Conservation (phyloP, 495 filamentous ascomycete species). For the Trichoderma asperelloides region DNA sequence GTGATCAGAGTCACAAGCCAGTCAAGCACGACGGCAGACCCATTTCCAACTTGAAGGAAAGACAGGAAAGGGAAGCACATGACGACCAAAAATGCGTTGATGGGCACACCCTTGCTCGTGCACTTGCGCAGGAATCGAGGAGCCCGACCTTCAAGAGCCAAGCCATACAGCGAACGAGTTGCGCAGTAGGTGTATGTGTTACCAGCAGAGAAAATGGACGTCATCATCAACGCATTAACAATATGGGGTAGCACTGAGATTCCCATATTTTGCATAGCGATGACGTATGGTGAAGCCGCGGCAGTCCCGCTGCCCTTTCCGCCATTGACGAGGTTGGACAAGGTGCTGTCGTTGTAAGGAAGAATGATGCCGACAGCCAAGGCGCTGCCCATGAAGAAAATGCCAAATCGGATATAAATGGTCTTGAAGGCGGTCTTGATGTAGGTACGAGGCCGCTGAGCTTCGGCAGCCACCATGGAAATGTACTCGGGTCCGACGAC, state of each 20-base stretch:
- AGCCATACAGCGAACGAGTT: constrained; percentile 55
- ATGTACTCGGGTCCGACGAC: constrained; percentile 32
- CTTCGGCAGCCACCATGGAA: constrained; percentile 36
- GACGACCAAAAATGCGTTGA: constrained; percentile 39
- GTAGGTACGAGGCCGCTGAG: constrained; percentile 28
- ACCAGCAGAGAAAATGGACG: constrained; percentile 57
- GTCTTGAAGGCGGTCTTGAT: constrained; percentile 46
- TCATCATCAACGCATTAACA: constrained; percentile 57
- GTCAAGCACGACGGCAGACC: constrained; percentile 26
- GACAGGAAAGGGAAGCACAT: constrained; percentile 43
- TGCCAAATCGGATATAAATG: constrained; percentile 36
- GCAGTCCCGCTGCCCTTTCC: constrained; percentile 33
- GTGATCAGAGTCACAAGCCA: constrained; percentile 36
- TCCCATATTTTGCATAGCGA: constrained; percentile 57
- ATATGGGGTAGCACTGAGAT: constrained; percentile 54
- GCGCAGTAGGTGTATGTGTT: constrained; percentile 66
- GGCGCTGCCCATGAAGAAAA: constrained; percentile 42
- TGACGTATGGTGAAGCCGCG: constrained; percentile 59
- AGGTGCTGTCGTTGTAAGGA: constrained; percentile 34
- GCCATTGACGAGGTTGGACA: constrained; percentile 14
- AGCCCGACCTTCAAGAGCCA: constrained; percentile 47
- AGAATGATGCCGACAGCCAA: constrained; percentile 40
- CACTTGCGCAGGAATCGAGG: constrained; percentile 45
- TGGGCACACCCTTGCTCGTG: constrained; percentile 46
- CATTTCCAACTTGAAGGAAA: constrained; percentile 33